Base-by-base conservation (phyloP, 306 rosid genomes). In the Astragalus membranaceus region DNA sequence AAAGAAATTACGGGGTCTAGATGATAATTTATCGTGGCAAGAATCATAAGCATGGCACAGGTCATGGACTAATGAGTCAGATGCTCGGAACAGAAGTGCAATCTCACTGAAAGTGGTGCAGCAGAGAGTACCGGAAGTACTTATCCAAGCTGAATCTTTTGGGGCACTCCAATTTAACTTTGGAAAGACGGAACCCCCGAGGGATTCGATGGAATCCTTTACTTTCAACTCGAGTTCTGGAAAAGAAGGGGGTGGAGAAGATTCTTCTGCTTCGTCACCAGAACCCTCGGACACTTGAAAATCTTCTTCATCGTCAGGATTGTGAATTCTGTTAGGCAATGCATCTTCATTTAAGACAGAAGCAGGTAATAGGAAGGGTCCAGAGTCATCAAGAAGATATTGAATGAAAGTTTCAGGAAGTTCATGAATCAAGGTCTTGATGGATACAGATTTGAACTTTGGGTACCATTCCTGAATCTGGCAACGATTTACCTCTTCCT, bases 131-230 rank as follows among this genome's bases (percentile, higher is more conserved):
- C 86, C 85, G 1, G 58, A 69, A 10, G 96, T 64, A 64, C 91
- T 85, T 43, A 91, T 91, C 97, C 92, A 91, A 13, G 91, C 85
- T 9, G 96, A 68, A 59, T 91, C 95, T 73, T 91, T 91, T 2
- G 97, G 97, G 29, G 97, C 88, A 61, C 89, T 86, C 97, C 96
- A 87, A 74, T 88, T 91, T 70, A 91, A 69, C 74, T 91, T 91
- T 6, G 97, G 96, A 74, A 88, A 87, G 66, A 88, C 79, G 1
- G 84, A 84, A 52, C 92, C 96, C 15, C 96, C 91, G 67, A 91
- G 89, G 32, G 88, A 79, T 67, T 75, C 75, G 12, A 88, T 85
- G 9, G 92, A 91, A 11, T 75, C 87, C 76, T 82, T 88, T n/a
- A 88, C 70, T 72, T 84, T 70, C 75, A 82, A 67, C 73, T 91